Percentiles rank a stretch among this genome's conserved stretches.
phyloP scores from a whole-genome alignment of 768 basidiomycete species.

The Trametes sanguinea region DNA sequence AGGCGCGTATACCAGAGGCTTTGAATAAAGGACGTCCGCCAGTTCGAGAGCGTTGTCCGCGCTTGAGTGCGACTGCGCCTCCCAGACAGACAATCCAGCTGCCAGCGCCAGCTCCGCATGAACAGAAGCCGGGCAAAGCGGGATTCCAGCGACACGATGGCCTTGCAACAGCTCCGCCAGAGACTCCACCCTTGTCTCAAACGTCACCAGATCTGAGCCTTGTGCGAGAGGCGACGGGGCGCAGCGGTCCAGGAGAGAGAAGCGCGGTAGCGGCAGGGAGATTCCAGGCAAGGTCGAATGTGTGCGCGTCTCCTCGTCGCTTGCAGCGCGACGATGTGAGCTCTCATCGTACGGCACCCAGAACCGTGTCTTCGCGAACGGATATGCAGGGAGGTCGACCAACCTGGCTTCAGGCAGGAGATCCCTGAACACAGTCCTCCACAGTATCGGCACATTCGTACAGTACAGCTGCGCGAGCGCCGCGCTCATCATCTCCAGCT shows the following conservation, averaged over 20 bases:
- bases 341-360: conserved; percentile 54
- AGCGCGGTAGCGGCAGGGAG: conserved; percentile 24
- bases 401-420: conserved; percentile 40
- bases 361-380: conserved; percentile 55
- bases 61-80: conserved; percentile 31
- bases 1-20: conserved; percentile 52
- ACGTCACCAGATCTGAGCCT: conserved; percentile 33
- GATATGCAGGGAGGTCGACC: conserved; percentile 63
- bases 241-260: neutral
- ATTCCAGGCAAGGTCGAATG: neutral
- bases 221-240: neutral
- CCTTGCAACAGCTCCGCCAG: conserved; percentile 52
- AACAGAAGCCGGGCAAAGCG: conserved; percentile 61
- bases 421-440: conserved; percentile 57
- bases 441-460: conserved; percentile 44
- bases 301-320: neutral
- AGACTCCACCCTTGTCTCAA: conserved; percentile 52
- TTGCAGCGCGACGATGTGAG: neutral
- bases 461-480: conserved; percentile 53
- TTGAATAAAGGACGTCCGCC: conserved; percentile 48
- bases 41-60: conserved; percentile 43
- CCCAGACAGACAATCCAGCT: conserved; percentile 42
- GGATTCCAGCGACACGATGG: conserved; percentile 54
- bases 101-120: conserved; percentile 60
- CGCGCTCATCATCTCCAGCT: conserved; percentile 47